Conservation (phyloP, 2,329 filamentous ascomycete species). For the Talaromyces sp. region DNA sequence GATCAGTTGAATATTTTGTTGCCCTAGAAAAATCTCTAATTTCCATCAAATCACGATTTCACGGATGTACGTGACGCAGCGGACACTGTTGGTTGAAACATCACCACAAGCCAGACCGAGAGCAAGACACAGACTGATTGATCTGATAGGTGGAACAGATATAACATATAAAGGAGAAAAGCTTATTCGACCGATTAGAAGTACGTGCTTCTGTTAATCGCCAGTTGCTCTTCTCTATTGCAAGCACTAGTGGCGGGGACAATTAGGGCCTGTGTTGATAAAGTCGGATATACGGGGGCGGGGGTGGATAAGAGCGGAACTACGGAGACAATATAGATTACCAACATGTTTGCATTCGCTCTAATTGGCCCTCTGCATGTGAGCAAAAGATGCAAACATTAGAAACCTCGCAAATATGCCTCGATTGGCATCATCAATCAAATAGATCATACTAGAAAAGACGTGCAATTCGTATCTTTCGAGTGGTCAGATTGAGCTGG, state of each 20-base stretch:
- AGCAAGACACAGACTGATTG: no score
- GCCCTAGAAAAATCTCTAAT: not conserved
- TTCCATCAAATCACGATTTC: not conserved
- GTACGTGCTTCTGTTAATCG: not conserved
- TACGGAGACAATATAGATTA: not conserved
- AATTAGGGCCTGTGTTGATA: not conserved
- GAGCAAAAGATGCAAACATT: not conserved
- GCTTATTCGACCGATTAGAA: not conserved
- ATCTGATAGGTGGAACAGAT: no score
- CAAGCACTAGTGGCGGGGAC: not conserved
- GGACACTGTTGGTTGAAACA: no score
- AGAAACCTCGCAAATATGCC: not conserved
- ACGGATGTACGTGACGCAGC: not conserved
- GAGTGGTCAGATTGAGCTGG: not conserved
- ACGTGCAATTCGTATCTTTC: not conserved
- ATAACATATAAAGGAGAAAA: no score
- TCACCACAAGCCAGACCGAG: no score
- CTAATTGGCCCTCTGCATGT: not conserved
- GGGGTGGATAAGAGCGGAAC: not conserved
- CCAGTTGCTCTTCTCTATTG: not conserved
- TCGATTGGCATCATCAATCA: not conserved
- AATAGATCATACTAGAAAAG: not conserved
- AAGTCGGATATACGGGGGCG: not conserved
- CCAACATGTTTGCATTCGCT: constrained; percentile 1
- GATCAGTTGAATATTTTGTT: not conserved